phyloP scores from a whole-genome alignment of 1,139 yeast species.

The Yamadazyma blattariae region DNA sequence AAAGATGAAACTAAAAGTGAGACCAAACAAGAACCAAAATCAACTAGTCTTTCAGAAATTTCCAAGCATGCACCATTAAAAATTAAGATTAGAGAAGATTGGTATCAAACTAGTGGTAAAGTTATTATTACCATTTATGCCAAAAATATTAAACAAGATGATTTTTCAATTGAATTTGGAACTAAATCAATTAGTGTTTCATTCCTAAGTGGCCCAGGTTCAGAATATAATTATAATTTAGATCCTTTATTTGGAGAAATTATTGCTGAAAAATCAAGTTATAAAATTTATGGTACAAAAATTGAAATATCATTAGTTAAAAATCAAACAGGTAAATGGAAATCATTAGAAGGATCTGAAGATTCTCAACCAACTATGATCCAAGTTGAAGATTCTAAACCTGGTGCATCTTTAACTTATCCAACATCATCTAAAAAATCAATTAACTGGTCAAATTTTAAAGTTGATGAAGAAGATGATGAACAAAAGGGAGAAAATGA shows the following conservation, averaged over 20 bases:
- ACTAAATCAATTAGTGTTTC: conserved; percentile 32
- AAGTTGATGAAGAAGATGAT: conserved; percentile 47
- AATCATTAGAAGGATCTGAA: conserved; percentile 32
- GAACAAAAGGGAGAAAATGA: conserved; percentile 52
- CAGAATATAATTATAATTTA: conserved; percentile 48
- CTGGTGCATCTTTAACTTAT: conserved; percentile 29
- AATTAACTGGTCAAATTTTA: conserved; percentile 73
- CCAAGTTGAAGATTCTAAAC: conserved; percentile 7
- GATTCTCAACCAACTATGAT: conserved; percentile 11
- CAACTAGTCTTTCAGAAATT: conserved; percentile 33
- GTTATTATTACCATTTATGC: conserved; percentile 74
- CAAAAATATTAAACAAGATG: conserved; percentile 53
- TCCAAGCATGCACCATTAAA: conserved; percentile 41
- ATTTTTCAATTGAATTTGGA: conserved; percentile 35
- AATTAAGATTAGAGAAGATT: conserved; percentile 61
- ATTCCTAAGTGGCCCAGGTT: conserved; percentile 45
- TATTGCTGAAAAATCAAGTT: conserved; percentile 41
- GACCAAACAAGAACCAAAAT: conserved; percentile 8
- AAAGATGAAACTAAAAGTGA: not conserved
- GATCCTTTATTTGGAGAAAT: conserved; percentile 54
- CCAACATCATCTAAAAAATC: conserved; percentile 62
- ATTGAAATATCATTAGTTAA: conserved; percentile 60
- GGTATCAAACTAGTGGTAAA: conserved; percentile 64
- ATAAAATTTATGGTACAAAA: conserved; percentile 66
- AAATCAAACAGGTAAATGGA: conserved; percentile 39